Evolutionary conservation across 2,329 filamentous ascomycete genomes (phyloP).

Genomic region (Fusarium acutatum): DNA sequence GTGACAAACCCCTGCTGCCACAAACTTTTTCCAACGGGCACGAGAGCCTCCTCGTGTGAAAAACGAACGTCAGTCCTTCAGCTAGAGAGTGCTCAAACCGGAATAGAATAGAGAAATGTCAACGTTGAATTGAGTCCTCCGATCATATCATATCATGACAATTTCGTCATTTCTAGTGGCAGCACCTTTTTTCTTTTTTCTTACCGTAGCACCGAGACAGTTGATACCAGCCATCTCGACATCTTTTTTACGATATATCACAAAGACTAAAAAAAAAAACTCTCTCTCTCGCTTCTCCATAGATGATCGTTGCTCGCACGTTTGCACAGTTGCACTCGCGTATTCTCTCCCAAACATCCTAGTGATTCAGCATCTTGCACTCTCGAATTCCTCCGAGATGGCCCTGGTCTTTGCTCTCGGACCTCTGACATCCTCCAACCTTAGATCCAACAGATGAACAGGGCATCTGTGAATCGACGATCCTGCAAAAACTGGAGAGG

Average conservation of each 20-base stretch:
- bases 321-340: slow-evolving; percentile 14
- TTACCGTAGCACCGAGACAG: neutral
- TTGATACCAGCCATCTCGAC: neutral
- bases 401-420: neutral
- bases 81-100: neutral
- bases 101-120: neutral
- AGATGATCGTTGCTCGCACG: neutral
- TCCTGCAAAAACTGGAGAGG: neutral
- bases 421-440: neutral
- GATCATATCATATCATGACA: slow-evolving; percentile 7
- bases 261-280: neutral
- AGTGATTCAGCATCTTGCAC: neutral
- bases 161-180: neutral
- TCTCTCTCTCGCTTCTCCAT: slow-evolving; percentile 4
- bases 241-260: slow-evolving; percentile 3
- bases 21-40: slow-evolving; percentile 7
- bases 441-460: neutral
- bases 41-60: slow-evolving; percentile 3
- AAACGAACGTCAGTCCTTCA: neutral
- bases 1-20: slow-evolving; percentile 14
- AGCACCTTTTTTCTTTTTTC: slow-evolving; percentile 19
- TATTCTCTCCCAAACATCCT: neutral
- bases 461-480: slow-evolving; percentile 1
- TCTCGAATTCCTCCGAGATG: neutral
- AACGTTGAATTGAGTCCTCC: neutral